These are phyloP conservation scores for Otatea glauca DNA, from an alignment of 176 grass and related monocot species.

Conservation along the genomic window DNA sequence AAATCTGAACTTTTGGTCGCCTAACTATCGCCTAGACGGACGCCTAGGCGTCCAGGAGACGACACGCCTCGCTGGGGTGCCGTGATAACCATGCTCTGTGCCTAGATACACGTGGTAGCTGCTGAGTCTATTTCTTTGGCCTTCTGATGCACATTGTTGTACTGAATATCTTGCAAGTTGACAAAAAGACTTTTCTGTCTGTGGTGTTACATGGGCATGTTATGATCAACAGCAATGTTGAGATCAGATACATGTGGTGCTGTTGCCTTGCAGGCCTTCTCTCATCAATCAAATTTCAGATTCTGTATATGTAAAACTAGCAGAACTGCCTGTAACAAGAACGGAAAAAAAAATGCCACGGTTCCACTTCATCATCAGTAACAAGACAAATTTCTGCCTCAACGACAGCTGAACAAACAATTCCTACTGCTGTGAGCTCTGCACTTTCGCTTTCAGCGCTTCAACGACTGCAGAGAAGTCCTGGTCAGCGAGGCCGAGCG, in stretches of 20 bases:
- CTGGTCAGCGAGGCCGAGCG: slow-evolving; percentile 66
- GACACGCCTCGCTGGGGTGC: no score
- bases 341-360: not conserved
- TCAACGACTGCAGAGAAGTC: slow-evolving; percentile 88
- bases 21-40: no score
- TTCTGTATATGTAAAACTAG: slow-evolving; percentile 7
- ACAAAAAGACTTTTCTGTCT: not conserved
- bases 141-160: not conserved
- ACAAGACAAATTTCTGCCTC: slow-evolving; percentile 9
- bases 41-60: no score
- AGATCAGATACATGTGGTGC: not conserved
- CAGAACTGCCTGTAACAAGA: not conserved
- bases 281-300: not conserved
- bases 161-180: not conserved
- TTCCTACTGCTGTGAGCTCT: slow-evolving; percentile 38
- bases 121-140: not conserved
- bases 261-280: not conserved
- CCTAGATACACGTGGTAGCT: slow-evolving; percentile 13
- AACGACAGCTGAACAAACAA: not conserved
- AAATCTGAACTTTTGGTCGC: no score
- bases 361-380: not conserved
- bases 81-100: no score
- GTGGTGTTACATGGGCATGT: not conserved
- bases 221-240: not conserved
- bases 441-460: slow-evolving; percentile 62